These are phyloP conservation scores for Barnettozyma sp. DNA, from an alignment of 805 yeast genomes.

Conservation along the genomic window DNA sequence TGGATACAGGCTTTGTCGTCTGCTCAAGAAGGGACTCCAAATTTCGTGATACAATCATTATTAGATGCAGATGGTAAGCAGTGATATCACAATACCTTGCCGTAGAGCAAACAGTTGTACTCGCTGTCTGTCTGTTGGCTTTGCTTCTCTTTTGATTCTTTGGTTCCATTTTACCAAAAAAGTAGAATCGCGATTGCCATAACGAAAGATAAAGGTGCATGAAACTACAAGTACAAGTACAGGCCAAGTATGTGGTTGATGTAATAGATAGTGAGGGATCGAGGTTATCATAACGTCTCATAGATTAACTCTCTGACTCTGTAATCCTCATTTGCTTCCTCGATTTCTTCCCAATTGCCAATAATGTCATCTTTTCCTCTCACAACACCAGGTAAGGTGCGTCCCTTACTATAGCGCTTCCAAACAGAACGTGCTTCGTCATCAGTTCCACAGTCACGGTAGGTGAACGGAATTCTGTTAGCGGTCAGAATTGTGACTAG, in stretches of 20 bases:
- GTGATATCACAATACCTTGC: no score
- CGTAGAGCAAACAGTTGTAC: no score
- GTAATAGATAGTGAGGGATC: not conserved
- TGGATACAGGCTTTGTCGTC: constrained; percentile 5
- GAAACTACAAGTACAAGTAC: no score
- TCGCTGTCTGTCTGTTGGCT: no score
- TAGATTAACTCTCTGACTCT: constrained; percentile 55
- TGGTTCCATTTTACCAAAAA: no score
- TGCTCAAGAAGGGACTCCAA: constrained; percentile 8
- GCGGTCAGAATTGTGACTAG: constrained; percentile 69
- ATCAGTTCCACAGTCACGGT: constrained; percentile 81
- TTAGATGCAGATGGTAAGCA: not conserved
- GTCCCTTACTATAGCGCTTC: constrained; percentile 68
- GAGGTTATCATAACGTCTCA: constrained; percentile 43
- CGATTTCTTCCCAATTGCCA: constrained; percentile 82
- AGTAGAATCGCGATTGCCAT: no score
- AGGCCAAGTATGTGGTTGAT: no score
- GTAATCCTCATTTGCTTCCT: constrained; percentile 80
- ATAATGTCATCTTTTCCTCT: constrained; percentile 75
- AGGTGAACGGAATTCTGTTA: constrained; percentile 57
- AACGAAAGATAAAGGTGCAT: no score
- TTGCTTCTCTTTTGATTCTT: no score
- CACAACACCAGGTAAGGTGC: constrained; percentile 76
- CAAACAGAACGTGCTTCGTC: constrained; percentile 79
- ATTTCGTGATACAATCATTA: constrained; percentile 8